Conservation (phyloP, 2,329 filamentous ascomycete genomes). For the Ophiostoma sp. region DNA sequence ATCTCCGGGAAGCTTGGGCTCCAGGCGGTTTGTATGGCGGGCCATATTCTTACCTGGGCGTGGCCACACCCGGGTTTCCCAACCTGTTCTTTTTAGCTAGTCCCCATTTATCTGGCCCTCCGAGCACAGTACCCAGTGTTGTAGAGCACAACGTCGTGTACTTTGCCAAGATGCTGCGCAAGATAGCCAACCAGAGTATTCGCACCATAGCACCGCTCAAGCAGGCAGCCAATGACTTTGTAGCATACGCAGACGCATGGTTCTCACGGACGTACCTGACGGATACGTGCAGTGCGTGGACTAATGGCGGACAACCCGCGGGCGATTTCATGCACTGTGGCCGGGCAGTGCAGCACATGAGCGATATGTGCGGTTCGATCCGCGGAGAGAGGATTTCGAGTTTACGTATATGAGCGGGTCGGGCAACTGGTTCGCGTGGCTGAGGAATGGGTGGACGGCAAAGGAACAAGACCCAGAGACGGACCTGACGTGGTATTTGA, state of each 20-base stretch:
- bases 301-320: background rate
- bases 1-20: conserved; percentile 59
- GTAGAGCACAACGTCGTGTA: conserved; percentile 36
- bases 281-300: conserved; percentile 23
- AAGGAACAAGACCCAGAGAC: conserved; percentile 37
- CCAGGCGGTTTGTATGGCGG: conserved; percentile 56
- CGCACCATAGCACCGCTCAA: conserved; percentile 32
- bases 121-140: conserved; percentile 24
- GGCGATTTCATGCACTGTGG: background rate
- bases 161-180: conserved; percentile 51
- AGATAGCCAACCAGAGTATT: conserved; percentile 51
- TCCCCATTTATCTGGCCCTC: conserved; percentile 19
- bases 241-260: conserved; percentile 36
- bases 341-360: background rate
- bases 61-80: conserved; percentile 38
- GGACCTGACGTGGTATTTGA: conserved; percentile 46
- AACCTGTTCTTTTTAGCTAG: conserved; percentile 34
- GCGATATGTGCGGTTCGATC: background rate
- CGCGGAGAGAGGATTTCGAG: background rate
- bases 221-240: conserved; percentile 32
- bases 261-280: conserved; percentile 36
- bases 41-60: conserved; percentile 51
- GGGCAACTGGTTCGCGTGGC: background rate
- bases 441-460: conserved; percentile 34
- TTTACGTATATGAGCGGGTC: background rate